A percentile compares a stretch with the other conserved stretches of the same genome.
Conservation (phyloP, 805 yeast species). For the Nakazawaea molendinolei region DNA sequence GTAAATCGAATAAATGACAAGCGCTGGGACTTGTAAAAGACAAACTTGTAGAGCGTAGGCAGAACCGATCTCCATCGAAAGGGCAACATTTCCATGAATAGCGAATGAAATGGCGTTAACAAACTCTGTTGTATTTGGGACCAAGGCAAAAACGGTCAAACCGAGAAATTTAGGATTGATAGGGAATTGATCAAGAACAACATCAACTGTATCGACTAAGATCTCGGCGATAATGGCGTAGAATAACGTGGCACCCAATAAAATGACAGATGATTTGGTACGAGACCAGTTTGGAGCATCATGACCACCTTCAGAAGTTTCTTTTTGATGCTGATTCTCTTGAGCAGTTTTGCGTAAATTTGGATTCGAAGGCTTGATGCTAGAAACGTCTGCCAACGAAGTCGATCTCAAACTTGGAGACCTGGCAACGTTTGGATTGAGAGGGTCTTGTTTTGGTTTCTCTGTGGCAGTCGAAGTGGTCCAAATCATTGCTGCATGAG, state of each 20-base stretch:
- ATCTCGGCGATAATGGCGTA: constrained; percentile 95
- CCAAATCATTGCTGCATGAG: constrained; percentile 97
- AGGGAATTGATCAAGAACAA: constrained; percentile 71
- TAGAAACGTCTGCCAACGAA: constrained; percentile 2
- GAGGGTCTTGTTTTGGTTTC: constrained; percentile 14
- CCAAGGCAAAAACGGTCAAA: constrained; percentile 88
- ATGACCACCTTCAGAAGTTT: constrained; percentile 53
- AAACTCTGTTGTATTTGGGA: constrained; percentile 96
- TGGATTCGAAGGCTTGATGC: constrained; percentile 6
- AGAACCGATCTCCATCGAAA: constrained; percentile 96
- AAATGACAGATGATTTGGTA: constrained; percentile 71
- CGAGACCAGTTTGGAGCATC: constrained; percentile 98
- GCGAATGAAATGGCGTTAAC: constrained; percentile 97
- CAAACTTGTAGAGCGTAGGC: constrained; percentile 97
- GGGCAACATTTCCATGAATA: constrained; percentile 88
- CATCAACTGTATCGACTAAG: constrained; percentile 86
- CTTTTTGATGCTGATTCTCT: constrained; percentile 11
- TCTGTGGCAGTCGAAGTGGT: constrained; percentile 51
- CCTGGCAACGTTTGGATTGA: constrained; percentile 2
- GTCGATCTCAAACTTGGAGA: constrained; percentile 13
- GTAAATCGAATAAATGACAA: constrained; percentile 70
- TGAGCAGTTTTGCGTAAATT: constrained; percentile 7
- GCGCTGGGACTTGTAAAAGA: constrained; percentile 84
- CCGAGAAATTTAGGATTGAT: constrained; percentile 89
- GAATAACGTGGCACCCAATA: constrained; percentile 75